These are phyloP conservation scores for Xylaria palmicola DNA, from an alignment of 495 filamentous ascomycete genomes.

Conservation along the genomic window DNA sequence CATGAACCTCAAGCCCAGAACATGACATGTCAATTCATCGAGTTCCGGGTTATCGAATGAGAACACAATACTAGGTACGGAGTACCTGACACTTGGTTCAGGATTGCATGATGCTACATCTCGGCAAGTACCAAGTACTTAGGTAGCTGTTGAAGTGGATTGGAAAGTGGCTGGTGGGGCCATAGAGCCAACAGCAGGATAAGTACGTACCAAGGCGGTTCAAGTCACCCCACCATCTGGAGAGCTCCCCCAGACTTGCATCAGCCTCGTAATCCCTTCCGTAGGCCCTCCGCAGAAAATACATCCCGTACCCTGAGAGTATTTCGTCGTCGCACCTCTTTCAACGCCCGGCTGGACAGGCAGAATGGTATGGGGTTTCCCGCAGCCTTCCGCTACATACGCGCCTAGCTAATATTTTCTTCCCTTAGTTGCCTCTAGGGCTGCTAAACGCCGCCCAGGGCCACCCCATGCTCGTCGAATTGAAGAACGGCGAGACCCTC, in stretches of 20 bases:
- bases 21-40: too few relatives aligned
- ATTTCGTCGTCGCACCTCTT: background rate
- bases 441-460: conserved; percentile 94
- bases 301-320: conserved; percentile 7
- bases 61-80: too few relatives aligned
- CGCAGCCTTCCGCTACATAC: background rate
- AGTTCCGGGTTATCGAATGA: too few relatives aligned
- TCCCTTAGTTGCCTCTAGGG: conserved; percentile 77
- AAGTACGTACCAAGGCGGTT: too few relatives aligned
- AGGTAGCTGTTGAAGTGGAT: too few relatives aligned
- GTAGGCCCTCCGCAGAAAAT: background rate
- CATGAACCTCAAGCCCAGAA: too few relatives aligned
- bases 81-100: too few relatives aligned
- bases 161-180: too few relatives aligned
- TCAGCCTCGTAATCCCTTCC: conserved; percentile 3
- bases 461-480: conserved; percentile 98
- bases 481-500: conserved; percentile 96
- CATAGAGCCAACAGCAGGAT: too few relatives aligned
- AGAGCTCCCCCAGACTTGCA: too few relatives aligned
- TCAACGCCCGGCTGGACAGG: conserved; percentile 4
- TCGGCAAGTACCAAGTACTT: too few relatives aligned
- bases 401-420: conserved; percentile 18
- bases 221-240: background rate
- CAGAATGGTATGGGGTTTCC: conserved; percentile 13
- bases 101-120: too few relatives aligned